These are phyloP conservation scores for Citrus inodora DNA, from an alignment of 345 rosid genomes.

Conservation along the genomic window DNA sequence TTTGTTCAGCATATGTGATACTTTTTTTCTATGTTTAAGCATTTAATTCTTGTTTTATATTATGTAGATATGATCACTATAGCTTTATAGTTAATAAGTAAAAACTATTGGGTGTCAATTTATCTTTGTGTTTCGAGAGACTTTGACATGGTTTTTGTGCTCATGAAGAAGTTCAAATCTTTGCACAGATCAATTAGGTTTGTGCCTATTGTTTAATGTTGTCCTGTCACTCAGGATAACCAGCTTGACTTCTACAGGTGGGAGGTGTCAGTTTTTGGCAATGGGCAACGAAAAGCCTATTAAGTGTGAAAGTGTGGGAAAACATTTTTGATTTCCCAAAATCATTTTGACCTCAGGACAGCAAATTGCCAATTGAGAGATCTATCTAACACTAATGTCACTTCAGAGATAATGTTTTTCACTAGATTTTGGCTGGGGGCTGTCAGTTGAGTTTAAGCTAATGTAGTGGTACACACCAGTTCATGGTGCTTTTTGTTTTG, in stretches of 20 bases:
- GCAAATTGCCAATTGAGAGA: neutral
- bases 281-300: neutral
- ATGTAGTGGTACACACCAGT: neutral
- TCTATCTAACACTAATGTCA: neutral
- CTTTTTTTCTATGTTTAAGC: neutral
- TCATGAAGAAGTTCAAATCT: neutral
- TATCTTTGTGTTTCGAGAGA: neutral
- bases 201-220: neutral
- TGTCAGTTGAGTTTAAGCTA: neutral
- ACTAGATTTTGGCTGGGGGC: neutral
- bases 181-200: neutral
- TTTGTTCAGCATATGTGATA: slow-evolving; percentile 4
- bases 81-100: neutral
- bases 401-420: neutral
- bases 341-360: neutral
- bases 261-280: neutral
- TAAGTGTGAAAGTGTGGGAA: neutral
- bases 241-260: neutral
- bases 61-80: neutral
- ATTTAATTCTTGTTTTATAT: neutral
- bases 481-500: neutral
- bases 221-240: neutral
- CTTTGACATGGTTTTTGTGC: neutral
- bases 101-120: neutral
- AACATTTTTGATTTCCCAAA: neutral